Evolutionary conservation across 108 stramenopile species (phyloP).

Genomic region (Skeletonema potamos): DNA sequence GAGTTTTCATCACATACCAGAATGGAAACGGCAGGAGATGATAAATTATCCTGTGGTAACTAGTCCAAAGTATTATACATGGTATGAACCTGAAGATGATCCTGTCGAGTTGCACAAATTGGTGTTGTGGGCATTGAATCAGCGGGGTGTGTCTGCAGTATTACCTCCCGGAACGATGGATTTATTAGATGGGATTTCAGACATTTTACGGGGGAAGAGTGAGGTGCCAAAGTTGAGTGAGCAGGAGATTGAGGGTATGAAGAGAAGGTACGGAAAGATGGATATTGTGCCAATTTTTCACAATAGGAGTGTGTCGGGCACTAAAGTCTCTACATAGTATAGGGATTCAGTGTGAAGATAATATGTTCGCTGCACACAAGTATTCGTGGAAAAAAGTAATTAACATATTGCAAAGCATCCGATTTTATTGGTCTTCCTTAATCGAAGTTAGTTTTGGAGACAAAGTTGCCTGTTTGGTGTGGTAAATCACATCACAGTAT

Average conservation of each 20-base stretch:
- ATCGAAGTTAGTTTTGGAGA: too few species aligned
- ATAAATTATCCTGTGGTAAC: slow-evolving; percentile 42
- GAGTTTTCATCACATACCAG: slow-evolving; percentile 34
- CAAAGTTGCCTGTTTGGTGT: too few species aligned
- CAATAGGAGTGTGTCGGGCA: slow-evolving; percentile 25
- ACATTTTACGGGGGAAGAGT: slow-evolving; percentile 24
- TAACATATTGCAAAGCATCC: too few species aligned
- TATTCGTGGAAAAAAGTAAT: too few species aligned
- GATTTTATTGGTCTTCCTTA: too few species aligned
- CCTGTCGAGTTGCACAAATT: slow-evolving; percentile 27
- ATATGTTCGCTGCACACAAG: too few species aligned
- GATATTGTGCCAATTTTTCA: slow-evolving; percentile 46
- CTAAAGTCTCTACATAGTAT: slow-evolving; percentile 37
- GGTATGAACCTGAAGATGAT: slow-evolving; percentile 51
- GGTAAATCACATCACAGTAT: too few species aligned
- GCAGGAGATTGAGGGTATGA: slow-evolving; percentile 31
- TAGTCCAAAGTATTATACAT: slow-evolving; percentile 28
- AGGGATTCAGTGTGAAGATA: too few species aligned
- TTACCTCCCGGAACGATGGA: slow-evolving; percentile 32
- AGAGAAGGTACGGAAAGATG: slow-evolving; percentile 24
- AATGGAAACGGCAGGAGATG: slow-evolving; percentile 52
- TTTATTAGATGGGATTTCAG: slow-evolving; percentile 32
- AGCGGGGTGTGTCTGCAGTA: slow-evolving; percentile 31
- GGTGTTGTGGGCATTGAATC: slow-evolving; percentile 45
- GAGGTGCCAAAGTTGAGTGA: slow-evolving; percentile 36